These are phyloP conservation scores for Calonectria henricotiae DNA, from an alignment of 2,329 filamentous ascomycete species.

Conservation along the genomic window DNA sequence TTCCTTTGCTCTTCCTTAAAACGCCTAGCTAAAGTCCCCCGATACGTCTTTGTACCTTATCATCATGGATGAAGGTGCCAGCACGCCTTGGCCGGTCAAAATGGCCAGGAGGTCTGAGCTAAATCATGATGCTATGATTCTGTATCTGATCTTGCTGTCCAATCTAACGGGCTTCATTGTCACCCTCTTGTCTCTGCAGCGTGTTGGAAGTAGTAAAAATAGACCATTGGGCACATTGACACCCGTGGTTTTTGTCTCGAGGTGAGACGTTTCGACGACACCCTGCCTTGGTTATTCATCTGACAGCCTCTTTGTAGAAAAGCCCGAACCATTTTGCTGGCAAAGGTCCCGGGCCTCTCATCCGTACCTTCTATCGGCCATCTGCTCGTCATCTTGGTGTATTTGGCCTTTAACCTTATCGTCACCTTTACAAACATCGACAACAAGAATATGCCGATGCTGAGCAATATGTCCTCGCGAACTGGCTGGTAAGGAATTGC, in stretches of 20 bases:
- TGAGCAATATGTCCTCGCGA: conserved; percentile 59
- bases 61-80: conserved; percentile 42
- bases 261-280: conserved; percentile 36
- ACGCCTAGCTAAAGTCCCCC: not conserved
- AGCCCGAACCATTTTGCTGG: conserved; percentile 51
- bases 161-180: conserved; percentile 40
- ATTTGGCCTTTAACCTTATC: conserved; percentile 57
- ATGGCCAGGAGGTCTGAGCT: conserved; percentile 47
- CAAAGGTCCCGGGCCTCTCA: conserved; percentile 50
- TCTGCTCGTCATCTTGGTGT: conserved; percentile 51
- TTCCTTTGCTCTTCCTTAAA: not conserved
- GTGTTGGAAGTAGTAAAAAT: conserved; percentile 37
- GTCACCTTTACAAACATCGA: conserved; percentile 57
- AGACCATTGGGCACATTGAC: conserved; percentile 2
- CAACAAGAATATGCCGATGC: conserved; percentile 51
- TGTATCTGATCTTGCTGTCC: conserved; percentile 46
- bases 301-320: conserved; percentile 46
- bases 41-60: conserved; percentile 10
- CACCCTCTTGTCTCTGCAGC: conserved; percentile 38
- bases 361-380: conserved; percentile 59
- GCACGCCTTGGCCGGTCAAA: conserved; percentile 45
- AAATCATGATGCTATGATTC: conserved; percentile 50
- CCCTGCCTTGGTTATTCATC: no score
- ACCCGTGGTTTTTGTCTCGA: conserved; percentile 35
- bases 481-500: conserved; percentile 58